Evolutionary conservation across 257 asterid genomes (phyloP).

Genomic region (Eustoma russellianum): DNA sequence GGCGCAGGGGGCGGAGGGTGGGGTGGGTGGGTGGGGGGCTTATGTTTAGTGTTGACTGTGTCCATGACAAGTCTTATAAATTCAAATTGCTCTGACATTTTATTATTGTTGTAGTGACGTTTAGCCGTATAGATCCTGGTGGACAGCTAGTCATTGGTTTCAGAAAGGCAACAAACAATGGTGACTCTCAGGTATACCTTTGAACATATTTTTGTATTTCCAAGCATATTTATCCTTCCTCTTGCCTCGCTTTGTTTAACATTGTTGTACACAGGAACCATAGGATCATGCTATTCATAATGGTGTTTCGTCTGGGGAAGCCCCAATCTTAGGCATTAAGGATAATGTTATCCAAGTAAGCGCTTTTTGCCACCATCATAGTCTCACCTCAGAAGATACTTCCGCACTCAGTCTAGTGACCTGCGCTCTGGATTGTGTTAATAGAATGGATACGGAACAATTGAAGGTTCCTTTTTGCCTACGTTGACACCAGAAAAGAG

Average conservation of each 20-base stretch:
- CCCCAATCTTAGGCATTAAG: conserved; percentile 41
- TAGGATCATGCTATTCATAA: conserved; percentile 27
- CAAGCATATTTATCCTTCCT: neutral
- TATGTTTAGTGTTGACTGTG: conserved; percentile 9
- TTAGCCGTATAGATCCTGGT: conserved; percentile 87
- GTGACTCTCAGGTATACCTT: conserved; percentile 55
- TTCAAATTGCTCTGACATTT: too few relatives aligned
- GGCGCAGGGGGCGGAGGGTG: too few relatives aligned
- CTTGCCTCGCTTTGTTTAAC: conserved; percentile 5
- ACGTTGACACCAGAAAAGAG: conserved; percentile 45
- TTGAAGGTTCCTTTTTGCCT: conserved; percentile 37
- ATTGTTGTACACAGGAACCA: conserved; percentile 42
- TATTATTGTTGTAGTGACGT: conserved; percentile 53
- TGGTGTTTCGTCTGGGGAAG: conserved; percentile 47
- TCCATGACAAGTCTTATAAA: too few relatives aligned
- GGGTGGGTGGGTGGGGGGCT: too few relatives aligned
- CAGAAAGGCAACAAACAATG: conserved; percentile 65
- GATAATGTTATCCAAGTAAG: conserved; percentile 55
- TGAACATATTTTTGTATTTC: conserved; percentile 6
- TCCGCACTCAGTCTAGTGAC: too few relatives aligned
- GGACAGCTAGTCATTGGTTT: conserved; percentile 90
- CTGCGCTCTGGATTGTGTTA: conserved; percentile 3
- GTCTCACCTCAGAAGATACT: too few relatives aligned
- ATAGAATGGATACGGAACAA: conserved; percentile 51
- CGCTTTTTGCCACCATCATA: conserved; percentile 1